phyloP scores from a whole-genome alignment of 257 asterid genomes.

The Forsythia viridissima region DNA sequence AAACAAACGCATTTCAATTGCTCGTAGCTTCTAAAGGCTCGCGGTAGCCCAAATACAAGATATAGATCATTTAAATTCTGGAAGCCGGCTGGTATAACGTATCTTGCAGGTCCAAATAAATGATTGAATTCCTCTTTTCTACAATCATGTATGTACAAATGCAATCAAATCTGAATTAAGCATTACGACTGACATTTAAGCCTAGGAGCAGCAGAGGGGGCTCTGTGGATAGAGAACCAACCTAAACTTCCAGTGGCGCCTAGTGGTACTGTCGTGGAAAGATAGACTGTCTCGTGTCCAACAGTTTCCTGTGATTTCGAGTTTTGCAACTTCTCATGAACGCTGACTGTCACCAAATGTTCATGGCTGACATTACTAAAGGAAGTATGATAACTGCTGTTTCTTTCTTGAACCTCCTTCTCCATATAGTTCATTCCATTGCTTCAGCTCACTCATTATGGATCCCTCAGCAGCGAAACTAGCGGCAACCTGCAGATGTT shows the following conservation, averaged over 20 bases:
- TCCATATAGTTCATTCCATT: conserved; percentile 92
- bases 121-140: conserved; percentile 23
- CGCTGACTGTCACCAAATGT: background rate
- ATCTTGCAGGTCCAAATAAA: conserved; percentile 26
- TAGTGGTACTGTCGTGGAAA: background rate
- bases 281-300: background rate
- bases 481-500: conserved; percentile 72
- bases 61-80: conserved; percentile 14
- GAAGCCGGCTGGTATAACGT: conserved; percentile 1
- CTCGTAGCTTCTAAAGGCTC: conserved; percentile 20
- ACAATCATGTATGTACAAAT: conserved; percentile 23
- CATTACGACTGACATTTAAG: conserved; percentile 20
- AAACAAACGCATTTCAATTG: conserved; percentile 28
- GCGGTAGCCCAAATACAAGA: conserved; percentile 11
- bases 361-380: conserved; percentile 33
- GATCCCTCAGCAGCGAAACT: conserved; percentile 95
- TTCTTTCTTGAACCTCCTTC: conserved; percentile 97
- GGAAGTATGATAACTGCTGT: conserved; percentile 82
- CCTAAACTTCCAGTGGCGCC: background rate
- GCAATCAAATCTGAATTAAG: conserved; percentile 26
- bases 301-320: background rate
- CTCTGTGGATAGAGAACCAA: conserved; percentile 3
- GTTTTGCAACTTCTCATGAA: background rate
- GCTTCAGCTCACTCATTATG: conserved; percentile 83
- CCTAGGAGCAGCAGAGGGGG: conserved; percentile 19